phyloP scores from a whole-genome alignment of 192 early-diverging fungal species.

The Coemansia sp. region DNA sequence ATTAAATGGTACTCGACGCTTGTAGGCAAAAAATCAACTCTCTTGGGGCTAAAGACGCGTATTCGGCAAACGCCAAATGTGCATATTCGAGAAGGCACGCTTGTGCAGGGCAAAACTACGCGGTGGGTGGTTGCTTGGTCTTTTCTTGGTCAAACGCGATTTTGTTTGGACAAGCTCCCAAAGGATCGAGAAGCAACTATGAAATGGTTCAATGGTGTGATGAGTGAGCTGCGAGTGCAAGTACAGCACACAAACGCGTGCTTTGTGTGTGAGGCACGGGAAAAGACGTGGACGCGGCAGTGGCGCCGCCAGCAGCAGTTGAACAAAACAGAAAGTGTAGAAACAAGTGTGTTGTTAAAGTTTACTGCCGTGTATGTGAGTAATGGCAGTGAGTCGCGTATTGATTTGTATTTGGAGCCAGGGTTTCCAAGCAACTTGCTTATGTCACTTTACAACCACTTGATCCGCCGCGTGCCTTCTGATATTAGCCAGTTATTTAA shows the following conservation, averaged over 20 bases:
- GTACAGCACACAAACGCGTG: no score
- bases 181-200: background rate
- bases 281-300: conserved; percentile 32
- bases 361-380: conserved; percentile 30
- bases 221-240: conserved; percentile 8
- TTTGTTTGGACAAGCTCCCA: background rate
- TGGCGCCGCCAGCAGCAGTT: conserved; percentile 17
- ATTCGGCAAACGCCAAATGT: conserved; percentile 2
- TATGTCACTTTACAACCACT: conserved; percentile 35
- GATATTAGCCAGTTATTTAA: no score
- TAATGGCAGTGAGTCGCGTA: background rate
- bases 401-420: conserved; percentile 13
- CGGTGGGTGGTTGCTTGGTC: conserved; percentile 50
- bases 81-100: conserved; percentile 15
- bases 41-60: conserved; percentile 22
- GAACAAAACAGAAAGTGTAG: background rate
- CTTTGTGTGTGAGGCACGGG: conserved; percentile 10
- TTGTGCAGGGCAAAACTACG: conserved; percentile 30
- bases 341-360: conserved; percentile 2
- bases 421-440: conserved; percentile 17
- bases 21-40: conserved; percentile 67
- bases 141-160: conserved; percentile 20
- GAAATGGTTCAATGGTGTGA: conserved; percentile 5
- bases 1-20: conserved; percentile 76
- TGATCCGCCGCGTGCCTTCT: conserved; percentile 3